Percentiles rank a stretch among this genome's conserved stretches.
phyloP scores from a whole-genome alignment of 2,329 filamentous ascomycete genomes.

The Colletotrichum sp. region DNA sequence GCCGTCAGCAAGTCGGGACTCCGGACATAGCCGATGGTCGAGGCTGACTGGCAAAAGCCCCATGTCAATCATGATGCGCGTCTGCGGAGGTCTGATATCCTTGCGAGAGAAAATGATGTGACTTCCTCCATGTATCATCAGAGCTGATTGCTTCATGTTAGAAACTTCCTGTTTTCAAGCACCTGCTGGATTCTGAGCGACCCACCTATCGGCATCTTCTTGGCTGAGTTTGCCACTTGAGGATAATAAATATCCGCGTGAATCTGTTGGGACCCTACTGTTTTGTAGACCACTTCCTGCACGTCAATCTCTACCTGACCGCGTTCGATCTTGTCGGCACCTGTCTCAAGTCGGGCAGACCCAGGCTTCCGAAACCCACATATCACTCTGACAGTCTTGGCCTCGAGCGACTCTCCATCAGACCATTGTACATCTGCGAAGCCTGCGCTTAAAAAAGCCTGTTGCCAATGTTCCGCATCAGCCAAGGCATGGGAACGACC shows the following conservation, averaged over 20 bases:
- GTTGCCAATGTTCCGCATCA: constrained; percentile 25
- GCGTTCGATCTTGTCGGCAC: neutral
- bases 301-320: neutral
- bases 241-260: neutral
- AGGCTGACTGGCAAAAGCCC: constrained; percentile 53
- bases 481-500: constrained; percentile 27
- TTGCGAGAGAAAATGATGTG: constrained; percentile 43
- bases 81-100: constrained; percentile 42
- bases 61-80: constrained; percentile 35
- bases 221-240: neutral
- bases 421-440: constrained; percentile 31
- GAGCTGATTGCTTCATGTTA: constrained; percentile 28
- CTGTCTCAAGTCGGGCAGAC: neutral
- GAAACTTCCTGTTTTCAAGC: fast-evolving
- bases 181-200: neutral
- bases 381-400: constrained; percentile 1
- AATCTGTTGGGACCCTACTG: neutral
- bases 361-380: neutral
- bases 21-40: constrained; percentile 57
- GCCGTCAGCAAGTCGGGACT: constrained; percentile 47
- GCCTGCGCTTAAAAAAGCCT: constrained; percentile 21
- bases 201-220: neutral
- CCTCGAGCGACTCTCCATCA: constrained; percentile 26
- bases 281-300: constrained; percentile 3
- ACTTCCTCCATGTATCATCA: constrained; percentile 52